phyloP scores from a whole-genome alignment of 306 rosid species.

The Cajanus cajan region DNA sequence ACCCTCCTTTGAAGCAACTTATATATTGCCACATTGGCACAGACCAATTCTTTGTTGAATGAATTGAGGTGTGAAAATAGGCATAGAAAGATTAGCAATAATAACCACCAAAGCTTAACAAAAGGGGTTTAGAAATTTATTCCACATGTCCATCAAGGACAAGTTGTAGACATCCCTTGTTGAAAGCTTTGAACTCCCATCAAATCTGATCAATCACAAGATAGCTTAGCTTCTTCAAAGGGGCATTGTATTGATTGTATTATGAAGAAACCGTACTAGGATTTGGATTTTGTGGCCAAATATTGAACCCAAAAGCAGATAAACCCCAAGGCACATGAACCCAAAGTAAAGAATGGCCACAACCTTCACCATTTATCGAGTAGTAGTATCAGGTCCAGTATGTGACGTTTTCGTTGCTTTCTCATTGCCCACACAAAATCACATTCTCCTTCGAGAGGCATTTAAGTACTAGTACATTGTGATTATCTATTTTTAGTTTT shows the following conservation, averaged over 20 bases:
- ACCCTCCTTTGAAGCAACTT: too few species aligned
- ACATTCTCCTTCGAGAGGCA: neutral
- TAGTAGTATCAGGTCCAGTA: neutral
- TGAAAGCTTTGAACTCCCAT: neutral
- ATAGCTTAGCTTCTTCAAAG: neutral
- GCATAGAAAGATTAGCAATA: neutral
- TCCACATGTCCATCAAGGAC: neutral
- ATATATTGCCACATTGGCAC: too few species aligned
- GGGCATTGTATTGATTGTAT: neutral
- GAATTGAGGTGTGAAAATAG: neutral
- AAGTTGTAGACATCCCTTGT: neutral
- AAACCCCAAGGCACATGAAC: neutral
- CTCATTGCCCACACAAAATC: neutral
- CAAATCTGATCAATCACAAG: slow-evolving; percentile 6
- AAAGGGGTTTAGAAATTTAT: neutral
- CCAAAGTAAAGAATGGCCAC: neutral
- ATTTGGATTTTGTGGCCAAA: neutral
- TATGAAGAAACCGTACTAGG: neutral
- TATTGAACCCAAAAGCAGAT: neutral
- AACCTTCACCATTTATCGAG: neutral
- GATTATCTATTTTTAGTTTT: too few species aligned
- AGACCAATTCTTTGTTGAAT: neutral
- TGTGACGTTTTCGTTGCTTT: neutral
- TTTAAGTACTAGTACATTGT: too few species aligned
- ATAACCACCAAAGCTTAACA: neutral